Evolutionary conservation across 805 yeast genomes (phyloP).

Genomic region (Pichia insulana): DNA sequence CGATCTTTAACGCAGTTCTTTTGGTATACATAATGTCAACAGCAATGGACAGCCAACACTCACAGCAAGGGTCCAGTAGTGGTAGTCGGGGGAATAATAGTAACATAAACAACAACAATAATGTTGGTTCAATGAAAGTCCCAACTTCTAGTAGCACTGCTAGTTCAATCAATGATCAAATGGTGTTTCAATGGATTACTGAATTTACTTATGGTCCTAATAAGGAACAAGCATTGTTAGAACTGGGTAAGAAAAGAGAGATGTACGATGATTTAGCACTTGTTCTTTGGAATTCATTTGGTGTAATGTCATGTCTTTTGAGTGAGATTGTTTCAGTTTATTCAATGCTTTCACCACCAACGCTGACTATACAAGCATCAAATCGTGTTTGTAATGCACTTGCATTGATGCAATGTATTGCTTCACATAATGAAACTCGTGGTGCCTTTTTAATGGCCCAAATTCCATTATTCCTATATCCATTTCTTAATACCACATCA

Average conservation of each 20-base stretch:
- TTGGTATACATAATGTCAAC: no score
- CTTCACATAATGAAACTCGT: conserved; percentile 88
- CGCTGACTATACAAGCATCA: conserved; percentile 73
- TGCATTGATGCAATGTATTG: conserved; percentile 92
- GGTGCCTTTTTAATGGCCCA: conserved; percentile 80
- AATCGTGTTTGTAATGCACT: conserved; percentile 93
- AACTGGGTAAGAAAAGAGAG: conserved; percentile 88
- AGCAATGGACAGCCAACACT: background rate
- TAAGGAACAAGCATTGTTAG: conserved; percentile 86
- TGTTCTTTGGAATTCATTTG: conserved; percentile 92
- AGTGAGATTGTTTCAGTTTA: conserved; percentile 88
- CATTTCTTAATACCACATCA: conserved; percentile 85
- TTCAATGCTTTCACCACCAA: conserved; percentile 83
- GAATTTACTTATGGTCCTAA: conserved; percentile 86
- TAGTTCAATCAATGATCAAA: conserved; percentile 59
- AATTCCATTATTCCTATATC: conserved; percentile 85
- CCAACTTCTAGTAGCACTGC: no score
- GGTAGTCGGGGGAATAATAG: no score
- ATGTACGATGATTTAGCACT: conserved; percentile 89
- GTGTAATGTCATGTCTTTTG: conserved; percentile 85
- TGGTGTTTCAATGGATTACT: conserved; percentile 82
- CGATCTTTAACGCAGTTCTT: no score
- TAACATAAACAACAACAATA: background rate
- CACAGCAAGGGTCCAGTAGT: no score
- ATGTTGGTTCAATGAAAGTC: background rate